Evolutionary conservation across 768 basidiomycete genomes (phyloP).

Genomic region (Rossbeevera mucosa): DNA sequence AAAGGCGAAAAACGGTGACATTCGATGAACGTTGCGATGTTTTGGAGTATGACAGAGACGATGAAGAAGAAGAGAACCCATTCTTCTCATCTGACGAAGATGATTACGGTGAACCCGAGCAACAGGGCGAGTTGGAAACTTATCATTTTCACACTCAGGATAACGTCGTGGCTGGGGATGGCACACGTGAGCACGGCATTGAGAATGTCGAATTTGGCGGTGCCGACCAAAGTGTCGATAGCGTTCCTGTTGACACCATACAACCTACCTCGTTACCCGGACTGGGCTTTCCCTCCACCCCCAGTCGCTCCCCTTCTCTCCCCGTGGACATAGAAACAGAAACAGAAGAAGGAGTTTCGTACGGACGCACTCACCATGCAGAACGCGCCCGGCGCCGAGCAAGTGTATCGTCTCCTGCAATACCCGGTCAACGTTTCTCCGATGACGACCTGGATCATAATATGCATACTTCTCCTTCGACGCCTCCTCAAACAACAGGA

Average conservation of each 20-base stretch:
- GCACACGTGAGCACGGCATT: slow-evolving; percentile 25
- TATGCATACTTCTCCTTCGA: slow-evolving; percentile 16
- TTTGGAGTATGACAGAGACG: slow-evolving; percentile 69
- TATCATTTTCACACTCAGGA: slow-evolving; percentile 11
- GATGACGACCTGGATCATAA: slow-evolving; percentile 20
- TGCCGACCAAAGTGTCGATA: slow-evolving; percentile 53
- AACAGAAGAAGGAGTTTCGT: slow-evolving; percentile 58
- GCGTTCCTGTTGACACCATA: slow-evolving; percentile 70
- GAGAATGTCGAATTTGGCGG: slow-evolving; percentile 45
- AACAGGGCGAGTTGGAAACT: slow-evolving; percentile 7
- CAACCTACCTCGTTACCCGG: slow-evolving; percentile 29
- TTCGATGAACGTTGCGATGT: slow-evolving; percentile 81
- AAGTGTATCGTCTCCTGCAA: slow-evolving; percentile 30
- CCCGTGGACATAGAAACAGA: slow-evolving; percentile 57
- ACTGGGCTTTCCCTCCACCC: slow-evolving; percentile 27
- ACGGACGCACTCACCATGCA: slow-evolving; percentile 59
- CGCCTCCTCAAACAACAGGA: slow-evolving; percentile 18
- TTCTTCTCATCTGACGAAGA: slow-evolving; percentile 40
- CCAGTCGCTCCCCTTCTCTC: slow-evolving; percentile 37
- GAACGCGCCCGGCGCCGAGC: slow-evolving; percentile 41
- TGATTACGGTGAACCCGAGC: slow-evolving; percentile 21
- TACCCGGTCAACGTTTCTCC: slow-evolving; percentile 36
- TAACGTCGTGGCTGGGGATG: neutral
- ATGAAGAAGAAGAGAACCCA: slow-evolving; percentile 50
- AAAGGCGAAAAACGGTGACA: slow-evolving; percentile 71